Percentiles rank a stretch among this genome's conserved stretches.
phyloP scores from a whole-genome alignment of 108 stramenopile genomes.

The Thalassiosira profunda region DNA sequence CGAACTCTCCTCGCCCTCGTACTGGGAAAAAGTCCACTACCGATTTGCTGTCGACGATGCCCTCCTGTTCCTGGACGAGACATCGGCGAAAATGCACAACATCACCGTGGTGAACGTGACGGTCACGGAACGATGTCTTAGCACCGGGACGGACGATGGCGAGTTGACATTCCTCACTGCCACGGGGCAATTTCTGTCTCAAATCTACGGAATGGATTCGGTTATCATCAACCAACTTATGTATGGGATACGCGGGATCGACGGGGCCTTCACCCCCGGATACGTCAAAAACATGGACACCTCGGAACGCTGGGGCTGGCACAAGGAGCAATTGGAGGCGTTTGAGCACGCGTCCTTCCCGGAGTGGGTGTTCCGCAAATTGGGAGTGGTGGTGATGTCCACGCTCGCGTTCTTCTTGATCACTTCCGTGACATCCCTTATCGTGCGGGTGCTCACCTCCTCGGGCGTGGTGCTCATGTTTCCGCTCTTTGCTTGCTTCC shows the following conservation, averaged over 20 bases:
- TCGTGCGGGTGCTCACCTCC: slow-evolving; percentile 70
- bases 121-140: slow-evolving; percentile 54
- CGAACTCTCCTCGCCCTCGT: slow-evolving; percentile 35
- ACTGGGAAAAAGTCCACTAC: slow-evolving; percentile 53
- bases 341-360: slow-evolving; percentile 25
- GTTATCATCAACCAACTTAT: slow-evolving; percentile 73
- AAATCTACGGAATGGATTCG: slow-evolving; percentile 69
- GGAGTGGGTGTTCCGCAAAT: slow-evolving; percentile 30
- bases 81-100: slow-evolving; percentile 36
- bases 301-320: slow-evolving; percentile 64
- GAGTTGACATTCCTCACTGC: slow-evolving; percentile 29
- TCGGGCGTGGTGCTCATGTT: slow-evolving; percentile 76
- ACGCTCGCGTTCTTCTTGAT: slow-evolving; percentile 66
- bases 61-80: slow-evolving; percentile 46
- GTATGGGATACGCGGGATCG: slow-evolving; percentile 52
- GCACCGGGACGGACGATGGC: slow-evolving; percentile 51
- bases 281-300: slow-evolving; percentile 46
- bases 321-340: slow-evolving; percentile 39
- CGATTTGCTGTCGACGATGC: slow-evolving; percentile 52
- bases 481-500: slow-evolving; percentile 56
- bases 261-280: slow-evolving; percentile 33
- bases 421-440: slow-evolving; percentile 67
- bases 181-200: slow-evolving; percentile 45
- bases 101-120: slow-evolving; percentile 55
- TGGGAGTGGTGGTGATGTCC: slow-evolving; percentile 43